Evolutionary conservation across 305 asterid genomes (phyloP).

Genomic region (Rubia peregrina): DNA sequence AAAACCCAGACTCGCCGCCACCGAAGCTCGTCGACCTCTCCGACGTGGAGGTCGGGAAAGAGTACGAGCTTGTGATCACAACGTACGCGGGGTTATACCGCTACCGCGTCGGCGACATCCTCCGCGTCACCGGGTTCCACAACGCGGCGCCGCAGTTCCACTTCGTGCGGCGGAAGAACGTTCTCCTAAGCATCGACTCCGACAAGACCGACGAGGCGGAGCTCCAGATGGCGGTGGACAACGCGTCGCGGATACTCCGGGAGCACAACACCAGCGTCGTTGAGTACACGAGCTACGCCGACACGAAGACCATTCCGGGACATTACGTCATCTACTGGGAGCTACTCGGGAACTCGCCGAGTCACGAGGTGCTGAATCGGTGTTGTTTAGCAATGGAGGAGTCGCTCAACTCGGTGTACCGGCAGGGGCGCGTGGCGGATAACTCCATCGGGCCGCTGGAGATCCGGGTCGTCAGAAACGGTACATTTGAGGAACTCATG

Average conservation of each 20-base stretch:
- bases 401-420: conserved; percentile 81
- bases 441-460: conserved; percentile 85
- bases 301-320: conserved; percentile 75
- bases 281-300: conserved; percentile 91
- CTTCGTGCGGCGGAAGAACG: conserved; percentile 79
- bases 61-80: conserved; percentile 83
- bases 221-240: conserved; percentile 70
- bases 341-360: conserved; percentile 47
- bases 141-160: conserved; percentile 87
- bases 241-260: conserved; percentile 45
- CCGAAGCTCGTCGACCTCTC: conserved; percentile 58
- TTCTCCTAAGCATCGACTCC: conserved; percentile 76
- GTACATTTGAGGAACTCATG: conserved; percentile 92
- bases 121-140: conserved; percentile 87
- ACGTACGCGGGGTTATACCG: conserved; percentile 81
- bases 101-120: conserved; percentile 88
- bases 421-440: conserved; percentile 86
- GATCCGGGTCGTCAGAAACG: conserved; percentile 74
- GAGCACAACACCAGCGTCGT: conserved; percentile 56
- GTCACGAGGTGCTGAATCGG: conserved; percentile 29
- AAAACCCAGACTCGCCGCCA: conserved; percentile 21
- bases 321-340: conserved; percentile 93
- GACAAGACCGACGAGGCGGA: conserved; percentile 97
- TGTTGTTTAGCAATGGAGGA: conserved; percentile 93
- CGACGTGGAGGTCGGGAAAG: conserved; percentile 74